phyloP scores from a whole-genome alignment of 306 rosid genomes.

The Cotoneaster glaucophyllus region DNA sequence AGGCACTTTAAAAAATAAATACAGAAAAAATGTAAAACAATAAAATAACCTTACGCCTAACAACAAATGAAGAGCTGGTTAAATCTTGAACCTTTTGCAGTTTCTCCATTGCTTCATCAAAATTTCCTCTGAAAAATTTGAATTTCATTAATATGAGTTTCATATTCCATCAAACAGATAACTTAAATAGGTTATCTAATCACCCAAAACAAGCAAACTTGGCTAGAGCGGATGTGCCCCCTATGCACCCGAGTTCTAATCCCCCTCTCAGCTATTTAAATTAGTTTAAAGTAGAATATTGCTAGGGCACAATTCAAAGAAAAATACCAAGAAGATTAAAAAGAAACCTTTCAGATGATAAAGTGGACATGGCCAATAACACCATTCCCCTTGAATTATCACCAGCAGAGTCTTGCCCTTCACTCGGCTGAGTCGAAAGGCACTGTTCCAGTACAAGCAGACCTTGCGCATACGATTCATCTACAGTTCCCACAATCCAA shows the following conservation, averaged over 20 bases:
- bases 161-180: background rate
- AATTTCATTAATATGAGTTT: background rate
- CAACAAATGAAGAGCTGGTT: conserved; percentile 46
- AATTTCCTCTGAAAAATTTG: conserved; percentile 45
- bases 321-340: background rate
- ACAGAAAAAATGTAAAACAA: background rate
- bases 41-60: conserved; percentile 45
- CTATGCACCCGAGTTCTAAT: too few relatives aligned
- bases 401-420: conserved; percentile 35
- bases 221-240: too few relatives aligned
- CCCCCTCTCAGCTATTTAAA: too few relatives aligned
- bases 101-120: conserved; percentile 57
- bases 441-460: conserved; percentile 67
- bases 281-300: too few relatives aligned
- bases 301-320: too few relatives aligned
- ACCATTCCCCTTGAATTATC: conserved; percentile 64
- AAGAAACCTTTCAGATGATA: conserved; percentile 69
- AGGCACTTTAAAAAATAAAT: background rate
- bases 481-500: conserved; percentile 24
- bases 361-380: conserved; percentile 66
- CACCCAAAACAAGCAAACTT: background rate
- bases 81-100: conserved; percentile 54
- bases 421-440: conserved; percentile 45
- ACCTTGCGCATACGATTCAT: conserved; percentile 67
- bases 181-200: background rate